Evolutionary conservation across 352 stramenopile species (phyloP).

Genomic region (Pythium scleroteichum): DNA sequence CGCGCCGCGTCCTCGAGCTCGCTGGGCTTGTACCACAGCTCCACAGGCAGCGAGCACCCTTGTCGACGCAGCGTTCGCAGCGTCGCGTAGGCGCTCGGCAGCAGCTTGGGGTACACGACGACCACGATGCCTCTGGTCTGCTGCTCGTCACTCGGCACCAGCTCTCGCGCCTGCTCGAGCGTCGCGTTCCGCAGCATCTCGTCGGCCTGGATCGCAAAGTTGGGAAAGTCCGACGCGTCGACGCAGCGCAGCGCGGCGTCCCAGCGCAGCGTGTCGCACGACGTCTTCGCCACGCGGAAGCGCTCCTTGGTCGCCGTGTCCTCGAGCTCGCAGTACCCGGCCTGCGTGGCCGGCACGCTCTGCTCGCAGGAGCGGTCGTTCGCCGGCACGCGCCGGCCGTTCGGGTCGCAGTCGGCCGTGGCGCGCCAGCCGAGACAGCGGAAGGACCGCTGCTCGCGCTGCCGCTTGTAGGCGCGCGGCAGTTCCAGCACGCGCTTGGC

Average conservation of each 20-base stretch:
- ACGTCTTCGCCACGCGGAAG: constrained; percentile 74
- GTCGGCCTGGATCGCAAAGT: constrained; percentile 48
- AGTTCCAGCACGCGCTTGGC: constrained; percentile 18
- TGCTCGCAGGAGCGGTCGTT: constrained; percentile 54
- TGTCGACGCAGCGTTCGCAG: constrained; percentile 48
- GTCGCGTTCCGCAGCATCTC: constrained; percentile 31
- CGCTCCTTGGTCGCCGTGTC: constrained; percentile 54
- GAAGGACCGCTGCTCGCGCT: constrained; percentile 41
- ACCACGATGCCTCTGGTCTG: constrained; percentile 55
- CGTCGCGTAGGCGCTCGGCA: constrained; percentile 69
- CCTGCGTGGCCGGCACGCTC: constrained; percentile 38
- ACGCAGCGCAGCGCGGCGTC: constrained; percentile 59
- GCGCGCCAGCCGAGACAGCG: constrained; percentile 69
- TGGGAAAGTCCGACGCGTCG: constrained; percentile 59
- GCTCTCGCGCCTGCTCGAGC: not conserved
- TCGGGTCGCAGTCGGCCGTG: constrained; percentile 45
- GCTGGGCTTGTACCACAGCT: constrained; percentile 52
- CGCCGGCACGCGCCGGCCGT: constrained; percentile 46
- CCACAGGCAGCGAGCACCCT: constrained; percentile 63
- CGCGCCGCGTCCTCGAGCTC: constrained; percentile 13
- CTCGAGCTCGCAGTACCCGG: constrained; percentile 69
- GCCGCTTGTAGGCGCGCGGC: constrained; percentile 13
- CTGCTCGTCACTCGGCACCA: not conserved
- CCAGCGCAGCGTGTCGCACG: constrained; percentile 52
- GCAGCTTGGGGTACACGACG: constrained; percentile 67